These are phyloP conservation scores for Ceratocystis diversiconidia DNA, from an alignment of 2,329 filamentous ascomycete species.

Conservation along the genomic window DNA sequence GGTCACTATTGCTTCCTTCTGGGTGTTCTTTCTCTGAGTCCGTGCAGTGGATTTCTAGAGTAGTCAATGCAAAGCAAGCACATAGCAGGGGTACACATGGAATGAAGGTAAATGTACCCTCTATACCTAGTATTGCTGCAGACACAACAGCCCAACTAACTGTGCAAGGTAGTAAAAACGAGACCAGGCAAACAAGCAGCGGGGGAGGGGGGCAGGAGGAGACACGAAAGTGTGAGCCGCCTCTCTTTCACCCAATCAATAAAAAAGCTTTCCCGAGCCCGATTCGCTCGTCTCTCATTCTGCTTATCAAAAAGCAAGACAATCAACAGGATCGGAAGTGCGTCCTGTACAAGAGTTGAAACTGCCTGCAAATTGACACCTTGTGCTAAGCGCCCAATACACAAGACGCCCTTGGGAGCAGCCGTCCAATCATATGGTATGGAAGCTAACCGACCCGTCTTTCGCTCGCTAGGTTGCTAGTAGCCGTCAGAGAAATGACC, in stretches of 20 bases:
- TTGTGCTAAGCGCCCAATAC: slow-evolving; percentile 4
- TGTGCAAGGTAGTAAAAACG: too few relatives aligned
- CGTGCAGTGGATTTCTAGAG: neutral
- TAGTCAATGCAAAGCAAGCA: neutral
- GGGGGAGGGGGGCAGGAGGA: too few relatives aligned
- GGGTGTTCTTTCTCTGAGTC: neutral
- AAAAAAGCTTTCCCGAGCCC: too few relatives aligned
- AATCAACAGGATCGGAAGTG: too few relatives aligned
- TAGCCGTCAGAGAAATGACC: neutral
- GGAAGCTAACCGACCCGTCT: neutral
- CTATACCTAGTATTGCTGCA: neutral
- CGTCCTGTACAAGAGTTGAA: neutral
- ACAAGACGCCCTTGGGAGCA: neutral
- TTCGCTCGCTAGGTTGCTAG: neutral
- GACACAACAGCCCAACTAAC: neutral
- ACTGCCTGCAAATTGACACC: neutral
- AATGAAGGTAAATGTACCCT: neutral
- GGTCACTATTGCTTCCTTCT: neutral
- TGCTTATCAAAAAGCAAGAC: too few relatives aligned
- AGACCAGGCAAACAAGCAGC: too few relatives aligned
- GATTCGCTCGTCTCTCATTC: too few relatives aligned
- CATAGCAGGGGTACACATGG: neutral
- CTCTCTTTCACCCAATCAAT: too few relatives aligned
- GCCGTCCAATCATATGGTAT: slow-evolving; percentile 4
- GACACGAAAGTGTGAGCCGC: too few relatives aligned